Evolutionary conservation across 2,329 filamentous ascomycete species (phyloP).

Genomic region (Ramichloridium luteum): DNA sequence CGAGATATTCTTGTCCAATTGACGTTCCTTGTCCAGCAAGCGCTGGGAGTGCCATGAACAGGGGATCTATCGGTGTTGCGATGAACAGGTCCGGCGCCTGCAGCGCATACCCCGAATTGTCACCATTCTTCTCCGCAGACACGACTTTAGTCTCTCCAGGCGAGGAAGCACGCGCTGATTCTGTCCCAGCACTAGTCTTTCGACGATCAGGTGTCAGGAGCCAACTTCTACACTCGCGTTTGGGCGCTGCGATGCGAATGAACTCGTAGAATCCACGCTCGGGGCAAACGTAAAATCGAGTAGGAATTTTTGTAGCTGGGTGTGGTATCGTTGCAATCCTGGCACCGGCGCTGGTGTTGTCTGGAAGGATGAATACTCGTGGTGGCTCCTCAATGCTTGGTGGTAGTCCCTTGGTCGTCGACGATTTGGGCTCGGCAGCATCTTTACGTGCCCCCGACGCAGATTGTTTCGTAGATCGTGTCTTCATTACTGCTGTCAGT

Average conservation of each 20-base stretch:
- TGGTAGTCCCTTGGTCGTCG: slow-evolving; percentile 20
- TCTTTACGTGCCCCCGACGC: slow-evolving; percentile 8
- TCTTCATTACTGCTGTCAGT: too few relatives aligned
- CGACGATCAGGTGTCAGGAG: slow-evolving; percentile 32
- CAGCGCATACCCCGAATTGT: slow-evolving; percentile 41
- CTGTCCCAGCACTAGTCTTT: too few relatives aligned
- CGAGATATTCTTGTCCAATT: slow-evolving; percentile 36
- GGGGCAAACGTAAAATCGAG: slow-evolving; percentile 48
- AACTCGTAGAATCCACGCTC: slow-evolving; percentile 49
- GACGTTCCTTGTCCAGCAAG: slow-evolving; percentile 31
- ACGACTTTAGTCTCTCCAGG: background rate
- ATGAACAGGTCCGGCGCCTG: slow-evolving; percentile 65
- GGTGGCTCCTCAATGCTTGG: slow-evolving; percentile 31
- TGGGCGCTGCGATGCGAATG: slow-evolving; percentile 42
- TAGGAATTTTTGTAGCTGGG: slow-evolving; percentile 37
- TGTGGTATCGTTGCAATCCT: slow-evolving; percentile 45
- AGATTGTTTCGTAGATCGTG: slow-evolving; percentile 19
- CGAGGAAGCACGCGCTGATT: too few relatives aligned
- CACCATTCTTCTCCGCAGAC: background rate
- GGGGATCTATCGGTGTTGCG: slow-evolving; percentile 68
- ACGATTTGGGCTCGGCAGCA: slow-evolving; percentile 1
- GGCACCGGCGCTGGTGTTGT: slow-evolving; percentile 38
- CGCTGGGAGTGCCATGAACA: slow-evolving; percentile 72
- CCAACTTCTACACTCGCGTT: slow-evolving; percentile 42
- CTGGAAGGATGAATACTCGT: slow-evolving; percentile 47